A percentile compares a stretch with the other conserved stretches of the same genome.
Evolutionary conservation across 1,284 basidiomycete species (phyloP).

Genomic region (Mixia osmundae): DNA sequence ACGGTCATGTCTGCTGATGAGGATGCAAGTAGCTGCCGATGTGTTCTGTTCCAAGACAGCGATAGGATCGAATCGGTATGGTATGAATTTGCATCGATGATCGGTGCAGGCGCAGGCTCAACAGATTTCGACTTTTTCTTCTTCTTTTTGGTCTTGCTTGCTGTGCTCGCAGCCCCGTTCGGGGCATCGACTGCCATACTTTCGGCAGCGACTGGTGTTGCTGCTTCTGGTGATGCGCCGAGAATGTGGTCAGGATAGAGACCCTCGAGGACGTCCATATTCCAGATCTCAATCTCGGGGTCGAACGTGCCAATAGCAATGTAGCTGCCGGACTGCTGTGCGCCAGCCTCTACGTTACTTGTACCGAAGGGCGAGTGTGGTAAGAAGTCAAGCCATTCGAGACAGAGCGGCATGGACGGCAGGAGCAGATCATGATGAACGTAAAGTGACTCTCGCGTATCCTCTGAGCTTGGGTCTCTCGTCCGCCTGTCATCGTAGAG

Average conservation of each 20-base stretch:
- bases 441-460: constrained; percentile 57
- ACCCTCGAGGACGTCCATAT: constrained; percentile 73
- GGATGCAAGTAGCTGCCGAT: constrained; percentile 72
- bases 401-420: constrained; percentile 87
- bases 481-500: constrained; percentile 85
- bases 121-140: constrained; percentile 64
- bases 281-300: constrained; percentile 98
- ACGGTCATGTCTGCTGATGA: constrained; percentile 86
- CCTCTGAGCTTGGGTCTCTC: constrained; percentile 1
- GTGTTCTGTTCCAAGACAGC: constrained; percentile 74
- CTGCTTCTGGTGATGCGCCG: constrained; percentile 41
- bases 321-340: constrained; percentile 40
- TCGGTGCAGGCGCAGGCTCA: constrained; percentile 31
- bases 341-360: constrained; percentile 6
- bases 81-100: constrained; percentile 1
- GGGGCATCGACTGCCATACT: constrained; percentile 1
- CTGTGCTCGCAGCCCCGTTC: constrained; percentile 34
- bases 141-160: constrained; percentile 51
- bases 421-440: constrained; percentile 96
- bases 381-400: constrained; percentile 95
- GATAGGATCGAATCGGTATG: constrained; percentile 85
- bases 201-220: not conserved
- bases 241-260: constrained; percentile 85
- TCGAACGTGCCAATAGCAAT: constrained; percentile 94
- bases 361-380: constrained; percentile 37